phyloP scores from a whole-genome alignment of 768 basidiomycete genomes.

The Gyrodon lividus region DNA sequence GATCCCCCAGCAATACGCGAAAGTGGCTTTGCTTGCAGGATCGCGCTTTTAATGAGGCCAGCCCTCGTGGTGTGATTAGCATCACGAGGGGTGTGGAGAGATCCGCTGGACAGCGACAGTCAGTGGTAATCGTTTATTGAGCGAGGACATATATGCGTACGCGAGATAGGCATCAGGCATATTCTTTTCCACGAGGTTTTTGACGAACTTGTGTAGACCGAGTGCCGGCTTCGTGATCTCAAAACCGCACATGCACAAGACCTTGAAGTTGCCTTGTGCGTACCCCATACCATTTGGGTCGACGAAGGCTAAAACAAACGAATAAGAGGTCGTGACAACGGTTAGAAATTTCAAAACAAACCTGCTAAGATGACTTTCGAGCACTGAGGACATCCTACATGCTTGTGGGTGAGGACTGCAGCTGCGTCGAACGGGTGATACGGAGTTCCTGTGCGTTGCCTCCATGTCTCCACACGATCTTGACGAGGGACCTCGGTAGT shows the following conservation, averaged over 20 bases:
- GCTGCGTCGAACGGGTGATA: slow-evolving; percentile 32
- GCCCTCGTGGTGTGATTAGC: slow-evolving; percentile 13
- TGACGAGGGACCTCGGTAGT: neutral
- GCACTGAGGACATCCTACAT: slow-evolving; percentile 30
- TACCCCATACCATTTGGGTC: slow-evolving; percentile 41
- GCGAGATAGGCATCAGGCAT: slow-evolving; percentile 25
- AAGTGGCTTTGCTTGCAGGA: no score
- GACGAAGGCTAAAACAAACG: slow-evolving; percentile 34
- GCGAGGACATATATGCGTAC: slow-evolving; percentile 5
- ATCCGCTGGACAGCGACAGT: slow-evolving; percentile 19
- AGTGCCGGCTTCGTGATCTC: slow-evolving; percentile 38
- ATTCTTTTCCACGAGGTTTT: slow-evolving; percentile 27
- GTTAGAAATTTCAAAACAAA: neutral
- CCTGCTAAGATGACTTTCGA: no score
- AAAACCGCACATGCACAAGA: slow-evolving; percentile 34
- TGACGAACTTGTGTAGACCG: slow-evolving; percentile 36
- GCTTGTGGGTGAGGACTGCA: slow-evolving; percentile 13
- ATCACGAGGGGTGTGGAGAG: slow-evolving; percentile 23
- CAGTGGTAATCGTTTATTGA: neutral
- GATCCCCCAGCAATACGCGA: no score
- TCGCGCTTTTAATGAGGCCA: slow-evolving; percentile 11
- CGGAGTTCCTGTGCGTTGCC: slow-evolving; percentile 10
- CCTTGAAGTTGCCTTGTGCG: slow-evolving; percentile 38
- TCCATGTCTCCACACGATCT: slow-evolving; percentile 7
- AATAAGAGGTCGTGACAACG: no score